Conservation (phyloP, 139 green algal genomes). For the Chlamydomonas sp. region DNA sequence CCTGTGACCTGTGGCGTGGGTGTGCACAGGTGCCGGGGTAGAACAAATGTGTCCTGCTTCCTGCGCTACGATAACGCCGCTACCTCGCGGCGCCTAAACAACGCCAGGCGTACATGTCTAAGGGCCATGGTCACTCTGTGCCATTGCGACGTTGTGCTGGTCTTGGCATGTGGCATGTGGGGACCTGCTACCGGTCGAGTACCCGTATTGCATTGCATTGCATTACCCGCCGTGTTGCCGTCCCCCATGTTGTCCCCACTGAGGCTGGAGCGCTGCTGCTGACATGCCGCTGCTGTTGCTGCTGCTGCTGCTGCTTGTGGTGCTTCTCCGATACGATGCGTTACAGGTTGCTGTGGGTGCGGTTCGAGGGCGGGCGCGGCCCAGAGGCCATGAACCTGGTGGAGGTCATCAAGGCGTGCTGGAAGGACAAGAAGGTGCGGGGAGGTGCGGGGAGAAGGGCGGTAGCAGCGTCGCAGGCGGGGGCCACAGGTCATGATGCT, state of each 20-base stretch:
- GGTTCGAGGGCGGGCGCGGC: constrained; percentile 31
- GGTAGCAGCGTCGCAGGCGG: background rate
- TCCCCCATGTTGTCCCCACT: background rate
- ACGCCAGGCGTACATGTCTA: too few species aligned
- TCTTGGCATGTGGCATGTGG: too few species aligned
- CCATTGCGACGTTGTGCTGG: background rate
- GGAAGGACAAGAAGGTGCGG: constrained; percentile 51
- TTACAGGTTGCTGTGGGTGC: constrained; percentile 50
- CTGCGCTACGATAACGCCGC: too few species aligned
- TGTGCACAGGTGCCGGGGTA: too few species aligned
- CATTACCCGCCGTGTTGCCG: too few species aligned
- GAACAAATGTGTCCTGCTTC: too few species aligned
- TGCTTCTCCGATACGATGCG: background rate
- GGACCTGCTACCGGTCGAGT: too few species aligned
- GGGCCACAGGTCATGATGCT: background rate
- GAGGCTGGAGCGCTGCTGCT: background rate
- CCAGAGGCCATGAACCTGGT: constrained; percentile 40
- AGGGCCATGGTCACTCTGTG: too few species aligned
- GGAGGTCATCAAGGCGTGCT: constrained; percentile 41
- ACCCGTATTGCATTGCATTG: too few species aligned
- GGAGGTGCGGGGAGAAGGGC: background rate
- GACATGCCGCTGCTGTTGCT: background rate
- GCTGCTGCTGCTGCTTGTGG: background rate
- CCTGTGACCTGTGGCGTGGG: background rate
- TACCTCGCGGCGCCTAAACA: too few species aligned